Conservation (phyloP, 495 filamentous ascomycete species). For the Xanthoparmelia taractica region DNA sequence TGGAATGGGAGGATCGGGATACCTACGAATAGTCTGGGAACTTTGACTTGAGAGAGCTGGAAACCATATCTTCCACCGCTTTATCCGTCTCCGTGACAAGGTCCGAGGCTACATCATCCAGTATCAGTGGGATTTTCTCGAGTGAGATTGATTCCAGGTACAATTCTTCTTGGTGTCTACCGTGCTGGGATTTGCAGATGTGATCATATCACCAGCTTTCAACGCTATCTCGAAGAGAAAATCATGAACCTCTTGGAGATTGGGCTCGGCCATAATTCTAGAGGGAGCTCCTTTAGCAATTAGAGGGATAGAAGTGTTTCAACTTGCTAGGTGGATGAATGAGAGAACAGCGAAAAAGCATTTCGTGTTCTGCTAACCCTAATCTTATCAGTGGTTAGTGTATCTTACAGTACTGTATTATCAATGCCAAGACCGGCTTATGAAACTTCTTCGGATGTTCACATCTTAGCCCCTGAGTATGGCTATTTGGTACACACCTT, state of each 20-base stretch:
- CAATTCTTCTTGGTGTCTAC: slow-evolving; percentile 81
- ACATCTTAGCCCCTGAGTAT: background rate
- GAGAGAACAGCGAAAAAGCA: background rate
- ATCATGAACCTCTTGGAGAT: slow-evolving; percentile 77
- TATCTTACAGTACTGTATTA: background rate
- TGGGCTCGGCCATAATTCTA: slow-evolving; percentile 23
- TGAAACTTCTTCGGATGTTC: background rate
- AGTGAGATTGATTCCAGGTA: slow-evolving; percentile 31
- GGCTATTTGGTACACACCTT: background rate
- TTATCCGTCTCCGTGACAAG: slow-evolving; percentile 76
- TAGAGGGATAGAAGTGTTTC: background rate
- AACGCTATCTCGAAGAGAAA: slow-evolving; percentile 64
- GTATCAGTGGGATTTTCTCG: background rate
- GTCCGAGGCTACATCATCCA: slow-evolving; percentile 50
- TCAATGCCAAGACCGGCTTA: background rate
- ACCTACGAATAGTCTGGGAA: slow-evolving; percentile 52
- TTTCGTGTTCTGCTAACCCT: no score
- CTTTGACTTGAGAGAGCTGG: slow-evolving; percentile 41
- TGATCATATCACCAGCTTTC: slow-evolving; percentile 76
- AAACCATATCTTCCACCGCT: slow-evolving; percentile 64
- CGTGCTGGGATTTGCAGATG: slow-evolving; percentile 59
- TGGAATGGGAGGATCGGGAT: background rate
- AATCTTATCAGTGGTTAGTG: background rate
- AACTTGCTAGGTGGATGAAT: background rate
- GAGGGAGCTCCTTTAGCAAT: background rate